These are phyloP conservation scores for Eutrema salsugineum DNA, from an alignment of 441 rosid species.

Conservation along the genomic window DNA sequence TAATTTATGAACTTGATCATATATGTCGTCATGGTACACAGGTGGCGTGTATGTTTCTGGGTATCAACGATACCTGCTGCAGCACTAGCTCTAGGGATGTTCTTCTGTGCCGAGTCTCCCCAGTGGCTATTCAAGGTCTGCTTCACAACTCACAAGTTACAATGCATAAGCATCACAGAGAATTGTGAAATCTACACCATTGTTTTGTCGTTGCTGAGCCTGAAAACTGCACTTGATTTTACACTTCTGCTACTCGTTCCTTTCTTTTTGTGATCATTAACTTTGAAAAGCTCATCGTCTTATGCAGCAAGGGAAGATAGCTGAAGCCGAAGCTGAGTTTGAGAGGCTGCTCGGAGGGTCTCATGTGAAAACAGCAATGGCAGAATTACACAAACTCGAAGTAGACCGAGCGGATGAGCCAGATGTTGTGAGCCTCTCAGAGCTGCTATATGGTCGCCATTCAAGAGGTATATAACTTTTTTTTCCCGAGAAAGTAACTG, in stretches of 20 bases:
- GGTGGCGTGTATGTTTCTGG: slow-evolving; percentile 97
- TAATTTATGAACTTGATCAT: not conserved
- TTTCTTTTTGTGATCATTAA: not conserved
- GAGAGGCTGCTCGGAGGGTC: slow-evolving; percentile 80
- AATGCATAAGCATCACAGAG: not conserved
- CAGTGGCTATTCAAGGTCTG: slow-evolving; percentile 91
- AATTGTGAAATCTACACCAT: not conserved
- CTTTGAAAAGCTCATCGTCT: not conserved
- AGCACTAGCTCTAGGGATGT: slow-evolving; percentile 69
- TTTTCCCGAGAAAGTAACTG: slow-evolving; percentile 4
- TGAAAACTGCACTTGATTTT: not conserved
- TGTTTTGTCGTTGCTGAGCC: not conserved
- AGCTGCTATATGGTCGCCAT: slow-evolving; percentile 72
- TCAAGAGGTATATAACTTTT: slow-evolving; percentile 60
- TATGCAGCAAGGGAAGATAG: slow-evolving; percentile 72
- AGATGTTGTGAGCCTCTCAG: slow-evolving; percentile 62
- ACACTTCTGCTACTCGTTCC: not conserved
- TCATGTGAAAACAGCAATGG: slow-evolving; percentile 75
- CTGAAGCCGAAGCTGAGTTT: slow-evolving; percentile 82
- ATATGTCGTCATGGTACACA: slow-evolving; percentile 6
- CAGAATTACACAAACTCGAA: slow-evolving; percentile 69
- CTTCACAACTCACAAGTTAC: not conserved
- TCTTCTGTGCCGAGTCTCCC: slow-evolving; percentile 89
- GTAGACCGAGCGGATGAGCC: slow-evolving; percentile 66
- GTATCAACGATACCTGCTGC: slow-evolving; percentile 80